Evolutionary conservation across 768 basidiomycete genomes (phyloP).

Genomic region (Sistotremastrum niveocremeum): DNA sequence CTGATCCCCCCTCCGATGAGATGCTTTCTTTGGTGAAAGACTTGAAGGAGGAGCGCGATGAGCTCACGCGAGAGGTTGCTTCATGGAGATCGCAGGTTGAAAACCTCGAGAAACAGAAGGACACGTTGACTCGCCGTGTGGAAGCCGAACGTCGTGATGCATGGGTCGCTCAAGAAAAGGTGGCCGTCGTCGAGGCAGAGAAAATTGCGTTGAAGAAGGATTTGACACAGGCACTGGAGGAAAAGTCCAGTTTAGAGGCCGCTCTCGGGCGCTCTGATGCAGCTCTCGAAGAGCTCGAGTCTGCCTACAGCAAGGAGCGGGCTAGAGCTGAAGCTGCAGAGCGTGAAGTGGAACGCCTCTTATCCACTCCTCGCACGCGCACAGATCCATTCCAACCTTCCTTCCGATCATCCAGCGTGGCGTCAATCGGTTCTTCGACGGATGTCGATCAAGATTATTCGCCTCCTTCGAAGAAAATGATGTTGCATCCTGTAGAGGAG

Average conservation of each 20-base stretch:
- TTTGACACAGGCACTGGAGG: slow-evolving; percentile 35
- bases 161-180: slow-evolving; percentile 69
- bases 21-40: slow-evolving; percentile 64
- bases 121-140: slow-evolving; percentile 50
- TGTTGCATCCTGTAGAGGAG: slow-evolving; percentile 43
- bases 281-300: slow-evolving; percentile 21
- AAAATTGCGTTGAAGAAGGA: slow-evolving; percentile 18
- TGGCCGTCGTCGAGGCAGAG: slow-evolving; percentile 53
- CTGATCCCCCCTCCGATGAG: slow-evolving; percentile 54
- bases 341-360: background rate
- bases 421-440: background rate
- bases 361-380: background rate
- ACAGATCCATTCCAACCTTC: background rate
- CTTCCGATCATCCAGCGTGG: background rate
- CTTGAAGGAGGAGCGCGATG: slow-evolving; percentile 80
- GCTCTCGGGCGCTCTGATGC: background rate
- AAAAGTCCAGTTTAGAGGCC: slow-evolving; percentile 9
- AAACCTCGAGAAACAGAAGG: slow-evolving; percentile 60
- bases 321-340: background rate
- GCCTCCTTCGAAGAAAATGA: background rate
- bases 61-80: slow-evolving; percentile 76
- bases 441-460: background rate
- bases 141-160: slow-evolving; percentile 73
- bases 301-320: slow-evolving; percentile 12
- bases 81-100: slow-evolving; percentile 71